Conservation (phyloP, 768 basidiomycete genomes). For the Clathrus columnatus region DNA sequence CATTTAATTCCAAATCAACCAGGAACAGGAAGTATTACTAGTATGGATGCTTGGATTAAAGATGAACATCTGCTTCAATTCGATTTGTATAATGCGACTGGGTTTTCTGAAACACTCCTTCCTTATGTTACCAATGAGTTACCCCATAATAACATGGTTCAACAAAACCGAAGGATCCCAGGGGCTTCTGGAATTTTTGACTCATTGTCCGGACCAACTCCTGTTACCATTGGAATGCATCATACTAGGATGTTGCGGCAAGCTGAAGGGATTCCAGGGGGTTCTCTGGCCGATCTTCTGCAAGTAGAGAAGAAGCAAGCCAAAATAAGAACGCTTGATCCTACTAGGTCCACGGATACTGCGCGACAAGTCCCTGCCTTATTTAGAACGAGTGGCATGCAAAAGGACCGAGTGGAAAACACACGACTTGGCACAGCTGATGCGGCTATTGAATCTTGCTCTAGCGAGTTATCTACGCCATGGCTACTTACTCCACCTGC, state of each 20-base stretch:
- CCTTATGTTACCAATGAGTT: neutral
- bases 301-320: neutral
- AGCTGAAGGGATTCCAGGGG: neutral
- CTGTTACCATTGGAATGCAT: neutral
- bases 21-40: neutral
- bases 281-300: neutral
- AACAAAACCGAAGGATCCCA: neutral
- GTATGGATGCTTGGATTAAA: neutral
- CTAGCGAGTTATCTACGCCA: neutral
- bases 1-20: neutral
- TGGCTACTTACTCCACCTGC: neutral
- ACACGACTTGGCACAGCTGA: neutral
- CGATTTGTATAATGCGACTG: neutral
- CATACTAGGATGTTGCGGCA: too few relatives aligned
- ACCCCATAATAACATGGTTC: neutral
- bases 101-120: neutral
- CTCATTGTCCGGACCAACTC: too few relatives aligned
- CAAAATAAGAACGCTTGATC: neutral
- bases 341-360: neutral
- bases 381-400: too few relatives aligned
- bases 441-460: neutral
- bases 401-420: too few relatives aligned
- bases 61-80: neutral
- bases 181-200: too few relatives aligned
- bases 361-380: neutral